Base-by-base conservation (phyloP, 2,329 filamentous ascomycete genomes). In the Hypomyces rosellus region DNA sequence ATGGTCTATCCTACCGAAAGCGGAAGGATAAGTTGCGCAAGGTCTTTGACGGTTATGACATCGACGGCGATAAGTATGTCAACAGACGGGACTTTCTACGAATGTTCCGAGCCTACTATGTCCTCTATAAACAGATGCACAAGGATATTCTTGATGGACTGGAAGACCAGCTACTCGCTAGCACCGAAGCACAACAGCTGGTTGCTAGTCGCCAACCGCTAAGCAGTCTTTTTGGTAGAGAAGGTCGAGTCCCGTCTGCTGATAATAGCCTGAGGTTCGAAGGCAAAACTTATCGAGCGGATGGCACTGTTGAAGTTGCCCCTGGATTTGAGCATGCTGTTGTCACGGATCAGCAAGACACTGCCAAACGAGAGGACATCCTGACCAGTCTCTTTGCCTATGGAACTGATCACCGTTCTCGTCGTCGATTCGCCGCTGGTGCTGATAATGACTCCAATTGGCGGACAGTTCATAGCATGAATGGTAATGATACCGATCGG, bases 61-160 rank as follows among this genome's bases (percentile, higher is more conserved):
- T 96, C 46, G 89, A 97, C 60, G 80, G 80, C 1, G 91, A 97
- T 68, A 91, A 91, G 11, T 95, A 80, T 58, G 85, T 97, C 39
- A 84, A 85, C 59, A 80, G 93, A 14, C 85, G 85, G 59, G 92
- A 99, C 65, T 95, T 96, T 60, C 69, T 97, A 33, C 84, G 91
- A 50, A 86, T 99, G 69, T 96, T 97, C 67, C 80, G 89, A 40
- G 92, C 92, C 0, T 96, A 95, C 66, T 97, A 95, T 66, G 84
- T 88, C 2, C 80, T 96, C 8, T 93, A 90, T 63, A 89, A 91
- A 63, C 88, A 96, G 63, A 84, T 96, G 68, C 90, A 93, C 53
- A 82, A 82, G 53, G 92, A 97, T 57, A 87, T 91, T 53, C 75
- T 92, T 5, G 84, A 88, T 50, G 84, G 83, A 2, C 76, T 90